Conservation (phyloP, 2,329 filamentous ascomycete genomes). For the Sporothrix protearum region DNA sequence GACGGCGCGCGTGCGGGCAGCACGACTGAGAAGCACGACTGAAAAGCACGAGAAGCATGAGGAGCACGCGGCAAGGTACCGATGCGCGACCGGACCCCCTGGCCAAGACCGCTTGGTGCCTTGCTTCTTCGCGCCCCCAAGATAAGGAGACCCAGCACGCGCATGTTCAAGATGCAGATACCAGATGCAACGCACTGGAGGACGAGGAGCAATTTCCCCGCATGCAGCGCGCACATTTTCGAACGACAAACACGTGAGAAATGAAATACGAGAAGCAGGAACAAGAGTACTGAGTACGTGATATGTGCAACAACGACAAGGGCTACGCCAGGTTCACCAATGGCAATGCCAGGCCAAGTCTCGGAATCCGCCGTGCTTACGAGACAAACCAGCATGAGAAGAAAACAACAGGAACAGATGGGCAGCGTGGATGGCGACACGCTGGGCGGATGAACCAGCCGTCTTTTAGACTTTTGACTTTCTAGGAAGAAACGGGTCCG, state of each 20-base stretch:
- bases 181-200: not conserved
- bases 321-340: not conserved
- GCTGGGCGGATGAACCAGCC: not conserved
- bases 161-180: not conserved
- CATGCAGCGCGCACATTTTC: not conserved
- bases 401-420: not conserved
- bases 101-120: constrained; percentile 5
- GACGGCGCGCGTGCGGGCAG: not conserved
- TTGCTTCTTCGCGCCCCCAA: not conserved
- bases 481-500: not conserved
- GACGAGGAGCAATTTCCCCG: not conserved
- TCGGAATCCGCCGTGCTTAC: not conserved
- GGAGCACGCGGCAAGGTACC: not conserved
- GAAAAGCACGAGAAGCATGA: not conserved
- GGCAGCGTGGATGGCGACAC: not conserved
- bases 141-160: not conserved
- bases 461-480: not conserved
- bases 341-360: not conserved
- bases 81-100: not conserved
- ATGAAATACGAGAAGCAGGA: not conserved
- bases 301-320: not conserved
- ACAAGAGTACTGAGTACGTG: too few species aligned
- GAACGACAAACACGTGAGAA: not conserved
- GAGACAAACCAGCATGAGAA: not conserved
- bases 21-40: not conserved